Evolutionary conservation across 805 yeast species (phyloP), one percentile per base, ranked within the genome.

Genomic region (Yamadazyma ubonensis): DNA sequence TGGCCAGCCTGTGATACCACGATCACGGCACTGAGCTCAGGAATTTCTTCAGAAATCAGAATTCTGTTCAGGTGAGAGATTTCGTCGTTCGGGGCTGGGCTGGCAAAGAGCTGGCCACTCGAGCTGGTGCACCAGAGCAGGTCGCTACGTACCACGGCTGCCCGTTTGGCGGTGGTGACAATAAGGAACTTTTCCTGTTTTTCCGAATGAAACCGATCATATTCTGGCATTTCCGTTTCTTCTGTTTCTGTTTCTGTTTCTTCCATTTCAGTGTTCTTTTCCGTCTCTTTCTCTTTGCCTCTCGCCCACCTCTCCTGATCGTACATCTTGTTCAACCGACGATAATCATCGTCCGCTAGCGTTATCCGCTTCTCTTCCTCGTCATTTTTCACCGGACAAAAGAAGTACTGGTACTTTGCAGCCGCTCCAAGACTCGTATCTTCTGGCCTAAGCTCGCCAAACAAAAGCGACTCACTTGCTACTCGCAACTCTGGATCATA

Each of bases 81-180:
- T 15, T 67, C 75, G 10, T 67, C 73, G 38, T 57, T 59, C 6
- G 74, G 69, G 16, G 61, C 50, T 1, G 53, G 51, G 45, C 67
- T 51, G 12, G 63, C 63, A 49, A 75, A 77, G 16, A 63, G 54
- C 3, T 65, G 55, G 3, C 67, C 58, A 1, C 78, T 70, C 1
- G 76, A 66, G 4, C 76, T 67, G 46, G 66, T 71, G 50, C 81
- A 76, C 25, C 72, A 63, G 16, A 79, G 57, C 8, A 67, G 61
- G 36, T 72, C 71, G 0, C 63, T 61, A 18, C 71, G 58, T 46
- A 75, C 71, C 18, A 79, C 52, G 0, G 74, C 80, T 10, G 73
- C 45, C 30, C 63, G 59, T 19, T 59, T 49, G 4, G 68, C 64
- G 0, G 83, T 75, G 0, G 83, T 70, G 18, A 30, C 21, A 1